A percentile compares a stretch with the other conserved stretches of the same genome.
Conservation (phyloP, 495 filamentous ascomycete species). For the Astrothelium subdiscretum region DNA sequence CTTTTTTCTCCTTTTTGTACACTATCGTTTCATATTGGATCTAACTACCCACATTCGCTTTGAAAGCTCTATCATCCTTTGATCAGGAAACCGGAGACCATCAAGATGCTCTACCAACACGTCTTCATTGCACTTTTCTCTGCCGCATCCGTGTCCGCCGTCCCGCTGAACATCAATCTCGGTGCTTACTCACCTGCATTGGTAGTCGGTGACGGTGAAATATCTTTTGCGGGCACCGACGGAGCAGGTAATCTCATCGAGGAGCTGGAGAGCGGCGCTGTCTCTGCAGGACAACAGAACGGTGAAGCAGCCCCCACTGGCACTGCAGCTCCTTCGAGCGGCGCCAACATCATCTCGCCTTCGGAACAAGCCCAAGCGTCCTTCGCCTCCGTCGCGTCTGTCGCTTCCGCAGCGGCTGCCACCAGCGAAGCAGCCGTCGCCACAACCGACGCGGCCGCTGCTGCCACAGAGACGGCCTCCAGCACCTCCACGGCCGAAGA, state of each 20-base stretch:
- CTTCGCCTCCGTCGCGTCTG: neutral
- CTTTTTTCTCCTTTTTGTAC: neutral
- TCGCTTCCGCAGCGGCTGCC: neutral
- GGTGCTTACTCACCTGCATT: slow-evolving; percentile 47
- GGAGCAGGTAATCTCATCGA: slow-evolving; percentile 31
- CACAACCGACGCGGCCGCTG: neutral
- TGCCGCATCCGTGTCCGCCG: slow-evolving; percentile 23
- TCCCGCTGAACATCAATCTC: slow-evolving; percentile 48
- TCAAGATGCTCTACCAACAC: slow-evolving; percentile 21
- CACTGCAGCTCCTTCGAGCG: neutral
- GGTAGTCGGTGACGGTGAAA: slow-evolving; percentile 48
- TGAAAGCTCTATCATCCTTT: neutral
- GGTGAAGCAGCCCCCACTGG: neutral
- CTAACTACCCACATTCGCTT: neutral
- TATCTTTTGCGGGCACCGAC: slow-evolving; percentile 37
- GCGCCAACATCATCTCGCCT: neutral
- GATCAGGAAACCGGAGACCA: neutral
- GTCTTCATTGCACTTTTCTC: slow-evolving; percentile 14
- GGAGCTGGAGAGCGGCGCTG: slow-evolving; percentile 20
- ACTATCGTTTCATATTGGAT: neutral
- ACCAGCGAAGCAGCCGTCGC: neutral
- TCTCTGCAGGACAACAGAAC: neutral
- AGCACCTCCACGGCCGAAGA: neutral
- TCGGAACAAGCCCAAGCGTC: neutral
- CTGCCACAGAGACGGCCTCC: neutral